Percentiles rank a stretch among this genome's conserved stretches.
Evolutionary conservation across 2,329 filamentous ascomycete genomes (phyloP).

Genomic region (Xylaria sp.): DNA sequence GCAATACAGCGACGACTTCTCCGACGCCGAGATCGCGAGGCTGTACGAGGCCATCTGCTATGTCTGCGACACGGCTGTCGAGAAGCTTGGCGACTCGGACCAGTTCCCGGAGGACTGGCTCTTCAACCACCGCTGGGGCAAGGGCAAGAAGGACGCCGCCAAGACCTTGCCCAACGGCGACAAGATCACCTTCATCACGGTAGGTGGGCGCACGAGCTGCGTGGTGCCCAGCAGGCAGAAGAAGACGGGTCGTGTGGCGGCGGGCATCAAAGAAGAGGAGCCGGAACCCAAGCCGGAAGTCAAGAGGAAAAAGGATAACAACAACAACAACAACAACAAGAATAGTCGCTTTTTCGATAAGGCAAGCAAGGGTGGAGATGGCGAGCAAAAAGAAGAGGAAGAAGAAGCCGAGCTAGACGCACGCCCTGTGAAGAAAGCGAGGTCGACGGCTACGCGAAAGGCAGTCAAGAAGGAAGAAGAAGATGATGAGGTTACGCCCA

Average conservation of each 20-base stretch:
- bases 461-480: constrained; percentile 44
- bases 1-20: constrained; percentile 88
- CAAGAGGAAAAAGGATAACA: constrained; percentile 24
- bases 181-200: constrained; percentile 85
- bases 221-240: constrained; percentile 88
- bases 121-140: constrained; percentile 89
- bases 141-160: constrained; percentile 78
- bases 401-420: constrained; percentile 29
- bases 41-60: constrained; percentile 80
- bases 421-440: constrained; percentile 42
- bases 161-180: constrained; percentile 82
- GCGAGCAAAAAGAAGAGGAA: not conserved
- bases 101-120: constrained; percentile 89
- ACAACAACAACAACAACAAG: constrained; percentile 30
- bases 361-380: not conserved
- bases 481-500: constrained; percentile 41
- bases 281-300: constrained; percentile 31
- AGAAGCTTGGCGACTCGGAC: constrained; percentile 81
- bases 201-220: constrained; percentile 91
- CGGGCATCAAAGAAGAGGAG: constrained; percentile 55
- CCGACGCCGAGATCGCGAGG: constrained; percentile 73
- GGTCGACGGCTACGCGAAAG: constrained; percentile 35
- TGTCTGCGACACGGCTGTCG: constrained; percentile 83
- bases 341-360: constrained; percentile 33
- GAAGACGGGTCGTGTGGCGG: constrained; percentile 67